Evolutionary conservation across 768 basidiomycete species (phyloP).

Genomic region (Amanita phalloides): DNA sequence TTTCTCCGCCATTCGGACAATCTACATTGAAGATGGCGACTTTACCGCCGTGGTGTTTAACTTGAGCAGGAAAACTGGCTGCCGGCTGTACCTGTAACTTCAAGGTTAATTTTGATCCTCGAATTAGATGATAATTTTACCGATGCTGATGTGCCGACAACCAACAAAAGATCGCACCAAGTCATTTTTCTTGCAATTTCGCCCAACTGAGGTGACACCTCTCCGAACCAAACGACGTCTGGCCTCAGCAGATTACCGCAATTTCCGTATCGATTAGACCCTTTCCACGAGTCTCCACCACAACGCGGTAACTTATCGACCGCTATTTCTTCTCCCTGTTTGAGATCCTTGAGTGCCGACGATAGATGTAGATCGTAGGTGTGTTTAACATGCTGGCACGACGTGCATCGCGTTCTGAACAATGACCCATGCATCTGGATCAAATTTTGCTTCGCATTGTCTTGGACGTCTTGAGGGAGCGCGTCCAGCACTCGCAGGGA

Average conservation of each 20-base stretch:
- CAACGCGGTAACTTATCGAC: constrained; percentile 24
- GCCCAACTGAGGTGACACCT: constrained; percentile 26
- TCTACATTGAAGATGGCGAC: constrained; percentile 31
- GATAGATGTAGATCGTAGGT: constrained; percentile 30
- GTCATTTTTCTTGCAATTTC: constrained; percentile 20
- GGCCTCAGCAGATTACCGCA: constrained; percentile 36
- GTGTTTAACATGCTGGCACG: constrained; percentile 28
- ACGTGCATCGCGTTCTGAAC: constrained; percentile 43
- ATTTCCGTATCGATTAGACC: constrained; percentile 21
- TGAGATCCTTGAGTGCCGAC: constrained; percentile 30
- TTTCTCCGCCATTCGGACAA: constrained; percentile 21
- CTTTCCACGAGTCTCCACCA: constrained; percentile 1
- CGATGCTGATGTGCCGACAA: constrained; percentile 45
- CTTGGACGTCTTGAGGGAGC: constrained; percentile 16
- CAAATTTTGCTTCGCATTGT: constrained; percentile 13
- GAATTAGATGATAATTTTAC: constrained; percentile 17
- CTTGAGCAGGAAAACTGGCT: constrained; percentile 23
- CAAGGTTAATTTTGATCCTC: neutral
- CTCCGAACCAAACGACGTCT: constrained; percentile 52
- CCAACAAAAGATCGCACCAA: constrained; percentile 39
- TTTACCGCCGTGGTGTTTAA: constrained; percentile 24
- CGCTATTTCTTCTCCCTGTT: constrained; percentile 24
- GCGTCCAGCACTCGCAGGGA: constrained; percentile 21
- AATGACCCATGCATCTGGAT: constrained; percentile 58
- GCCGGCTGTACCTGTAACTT: constrained; percentile 31